A percentile compares a stretch with the other conserved stretches of the same genome.
Evolutionary conservation across 139 green algal species (phyloP).

Genomic region (Chlorella sp.): DNA sequence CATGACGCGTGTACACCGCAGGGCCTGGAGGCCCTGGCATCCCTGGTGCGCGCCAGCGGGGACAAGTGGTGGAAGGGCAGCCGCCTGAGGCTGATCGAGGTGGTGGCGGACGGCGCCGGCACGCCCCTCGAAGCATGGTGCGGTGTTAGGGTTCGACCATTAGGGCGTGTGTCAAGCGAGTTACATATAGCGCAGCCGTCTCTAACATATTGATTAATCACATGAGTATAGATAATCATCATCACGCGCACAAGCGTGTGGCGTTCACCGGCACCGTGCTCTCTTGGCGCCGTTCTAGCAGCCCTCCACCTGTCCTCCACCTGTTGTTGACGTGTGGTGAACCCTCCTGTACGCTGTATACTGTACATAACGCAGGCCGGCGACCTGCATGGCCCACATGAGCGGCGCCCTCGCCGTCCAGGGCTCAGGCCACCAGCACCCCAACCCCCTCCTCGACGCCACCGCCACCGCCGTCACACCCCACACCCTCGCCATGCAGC

Average conservation of each 20-base stretch:
- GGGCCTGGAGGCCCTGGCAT: conserved; percentile 18
- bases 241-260: too few relatives aligned
- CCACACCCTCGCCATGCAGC: neutral
- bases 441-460: conserved; percentile 3
- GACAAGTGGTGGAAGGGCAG: conserved; percentile 22
- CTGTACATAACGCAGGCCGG: conserved; percentile 27
- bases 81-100: conserved; percentile 26
- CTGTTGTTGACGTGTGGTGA: too few relatives aligned
- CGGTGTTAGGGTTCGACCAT: too few relatives aligned
- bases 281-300: too few relatives aligned
- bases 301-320: too few relatives aligned
- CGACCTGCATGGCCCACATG: conserved; percentile 20
- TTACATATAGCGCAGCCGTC: too few relatives aligned
- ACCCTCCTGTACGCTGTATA: too few relatives aligned
- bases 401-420: conserved; percentile 11
- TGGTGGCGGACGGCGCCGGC: conserved; percentile 17
- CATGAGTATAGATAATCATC: too few relatives aligned
- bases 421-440: conserved; percentile 1
- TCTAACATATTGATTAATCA: too few relatives aligned
- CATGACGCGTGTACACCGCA: conserved; percentile 1
- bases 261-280: too few relatives aligned
- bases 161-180: too few relatives aligned
- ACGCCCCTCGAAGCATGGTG: conserved; percentile 26
- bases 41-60: conserved; percentile 18
- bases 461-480: neutral